Percentiles rank a stretch among this genome's conserved stretches.
Evolutionary conservation across 495 filamentous ascomycete genomes (phyloP).

Genomic region (Lasiosphaeria ovina): DNA sequence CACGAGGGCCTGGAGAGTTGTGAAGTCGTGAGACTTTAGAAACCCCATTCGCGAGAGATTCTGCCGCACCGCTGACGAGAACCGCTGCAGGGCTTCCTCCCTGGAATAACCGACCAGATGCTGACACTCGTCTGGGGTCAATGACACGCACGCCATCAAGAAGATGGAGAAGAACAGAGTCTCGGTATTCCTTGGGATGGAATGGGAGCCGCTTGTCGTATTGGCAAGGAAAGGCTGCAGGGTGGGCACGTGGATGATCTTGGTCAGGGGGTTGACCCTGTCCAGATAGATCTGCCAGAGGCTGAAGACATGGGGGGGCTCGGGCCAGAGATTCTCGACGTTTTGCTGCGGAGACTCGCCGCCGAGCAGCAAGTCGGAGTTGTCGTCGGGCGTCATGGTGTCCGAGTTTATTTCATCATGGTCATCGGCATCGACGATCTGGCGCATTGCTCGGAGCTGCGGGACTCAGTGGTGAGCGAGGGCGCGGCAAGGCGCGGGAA

Average conservation of each 20-base stretch:
- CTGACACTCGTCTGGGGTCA: constrained; percentile 51
- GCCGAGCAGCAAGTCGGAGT: constrained; percentile 38
- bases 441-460: constrained; percentile 47
- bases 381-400: constrained; percentile 36
- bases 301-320: constrained; percentile 61
- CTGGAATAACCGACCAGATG: constrained; percentile 46
- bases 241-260: constrained; percentile 68
- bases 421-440: constrained; percentile 46
- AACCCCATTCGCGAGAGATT: constrained; percentile 50
- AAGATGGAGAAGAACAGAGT: constrained; percentile 57
- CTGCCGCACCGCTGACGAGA: constrained; percentile 44
- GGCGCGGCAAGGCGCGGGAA: too few species aligned
- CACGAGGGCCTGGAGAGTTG: constrained; percentile 52
- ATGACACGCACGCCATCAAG: constrained; percentile 43
- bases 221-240: constrained; percentile 52
- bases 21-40: constrained; percentile 51
- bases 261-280: constrained; percentile 66
- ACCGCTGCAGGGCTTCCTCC: constrained; percentile 39
- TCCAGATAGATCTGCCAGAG: constrained; percentile 70
- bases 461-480: constrained; percentile 2
- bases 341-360: constrained; percentile 27
- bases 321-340: constrained; percentile 55
- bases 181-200: constrained; percentile 48
- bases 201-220: constrained; percentile 34
- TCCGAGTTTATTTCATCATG: constrained; percentile 22